Evolutionary conservation across 192 early-diverging fungal species (phyloP).

Genomic region (Dispira parvispora): DNA sequence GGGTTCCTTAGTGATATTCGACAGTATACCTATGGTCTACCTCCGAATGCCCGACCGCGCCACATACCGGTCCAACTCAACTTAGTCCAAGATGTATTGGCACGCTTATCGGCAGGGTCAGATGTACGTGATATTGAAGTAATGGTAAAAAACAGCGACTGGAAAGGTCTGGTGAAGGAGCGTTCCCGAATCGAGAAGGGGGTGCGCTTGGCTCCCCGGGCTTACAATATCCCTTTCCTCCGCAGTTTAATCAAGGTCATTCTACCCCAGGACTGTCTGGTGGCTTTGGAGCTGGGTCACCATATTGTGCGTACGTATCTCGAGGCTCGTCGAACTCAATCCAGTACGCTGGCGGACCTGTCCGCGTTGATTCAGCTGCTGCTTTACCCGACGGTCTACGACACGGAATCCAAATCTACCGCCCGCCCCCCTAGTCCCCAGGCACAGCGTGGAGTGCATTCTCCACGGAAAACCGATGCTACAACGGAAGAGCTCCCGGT

Average conservation of each 20-base stretch:
- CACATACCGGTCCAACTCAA: conserved; percentile 1
- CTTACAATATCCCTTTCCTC: conserved; percentile 22
- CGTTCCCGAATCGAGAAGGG: conserved; percentile 22
- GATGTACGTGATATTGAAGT: neutral
- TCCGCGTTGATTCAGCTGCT: conserved; percentile 37
- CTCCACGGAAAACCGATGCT: neutral
- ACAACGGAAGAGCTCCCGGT: conserved; percentile 12
- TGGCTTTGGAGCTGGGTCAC: conserved; percentile 23
- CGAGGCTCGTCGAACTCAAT: neutral
- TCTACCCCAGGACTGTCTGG: conserved; percentile 31
- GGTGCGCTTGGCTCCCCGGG: conserved; percentile 17
- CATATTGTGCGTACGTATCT: conserved; percentile 21
- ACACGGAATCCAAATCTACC: conserved; percentile 24
- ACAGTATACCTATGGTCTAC: conserved; percentile 5
- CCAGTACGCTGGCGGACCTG: conserved; percentile 19
- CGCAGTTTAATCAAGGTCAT: conserved; percentile 23
- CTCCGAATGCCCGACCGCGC: conserved; percentile 11
- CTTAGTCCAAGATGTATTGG: neutral
- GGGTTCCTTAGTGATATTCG: neutral
- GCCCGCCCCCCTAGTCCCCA: neutral
- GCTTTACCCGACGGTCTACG: conserved; percentile 58
- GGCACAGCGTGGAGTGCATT: neutral
- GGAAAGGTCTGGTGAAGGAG: conserved; percentile 20
- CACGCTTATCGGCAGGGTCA: conserved; percentile 1
- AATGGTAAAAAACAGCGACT: conserved; percentile 11